Conservation (phyloP, 306 rosid genomes). For the Trifolium dubium region DNA sequence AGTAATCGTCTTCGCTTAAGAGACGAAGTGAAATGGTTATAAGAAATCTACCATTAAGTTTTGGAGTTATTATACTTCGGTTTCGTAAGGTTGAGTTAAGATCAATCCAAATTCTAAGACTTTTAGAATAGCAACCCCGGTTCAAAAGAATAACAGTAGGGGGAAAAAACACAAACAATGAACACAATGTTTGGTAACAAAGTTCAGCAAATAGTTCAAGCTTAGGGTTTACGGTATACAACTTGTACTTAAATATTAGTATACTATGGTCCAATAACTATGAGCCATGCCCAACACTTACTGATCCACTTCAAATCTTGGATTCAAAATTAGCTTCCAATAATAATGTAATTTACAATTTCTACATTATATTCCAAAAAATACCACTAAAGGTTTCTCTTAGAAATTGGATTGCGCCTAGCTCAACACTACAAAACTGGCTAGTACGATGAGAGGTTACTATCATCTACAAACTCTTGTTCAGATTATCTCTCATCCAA, state of each 20-base stretch:
- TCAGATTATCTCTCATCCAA: background rate
- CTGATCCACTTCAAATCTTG: background rate
- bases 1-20: background rate
- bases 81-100: too few species aligned
- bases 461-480: background rate
- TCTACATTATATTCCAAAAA: slow-evolving; percentile 17
- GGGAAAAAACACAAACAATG: too few species aligned
- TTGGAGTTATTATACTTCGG: too few species aligned
- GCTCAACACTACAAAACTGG: background rate
- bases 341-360: background rate
- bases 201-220: too few species aligned
- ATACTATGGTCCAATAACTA: too few species aligned
- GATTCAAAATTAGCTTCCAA: background rate
- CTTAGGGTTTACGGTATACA: too few species aligned
- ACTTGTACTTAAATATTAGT: too few species aligned
- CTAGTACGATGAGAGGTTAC: background rate
- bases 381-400: slow-evolving; percentile 6
- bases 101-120: too few species aligned
- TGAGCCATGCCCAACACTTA: too few species aligned
- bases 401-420: background rate
- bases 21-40: background rate
- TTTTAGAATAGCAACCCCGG: too few species aligned
- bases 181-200: too few species aligned
- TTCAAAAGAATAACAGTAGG: too few species aligned
- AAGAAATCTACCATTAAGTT: background rate